phyloP scores from a whole-genome alignment of 169 alveolate genomes.

The Toxoplasma gondii region DNA sequence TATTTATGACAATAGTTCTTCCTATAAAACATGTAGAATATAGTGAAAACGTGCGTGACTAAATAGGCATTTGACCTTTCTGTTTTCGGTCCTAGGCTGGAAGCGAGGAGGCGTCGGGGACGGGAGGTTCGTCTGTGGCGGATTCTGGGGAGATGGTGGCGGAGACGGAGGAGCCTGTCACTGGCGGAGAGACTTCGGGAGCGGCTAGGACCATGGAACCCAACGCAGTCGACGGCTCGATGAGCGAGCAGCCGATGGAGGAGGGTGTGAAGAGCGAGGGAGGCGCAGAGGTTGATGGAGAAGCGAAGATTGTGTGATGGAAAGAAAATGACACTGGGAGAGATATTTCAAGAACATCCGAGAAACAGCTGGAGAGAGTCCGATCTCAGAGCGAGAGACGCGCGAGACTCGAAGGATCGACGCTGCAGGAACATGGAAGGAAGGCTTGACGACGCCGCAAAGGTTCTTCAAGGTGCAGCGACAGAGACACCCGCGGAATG shows the following conservation, averaged over 20 bases:
- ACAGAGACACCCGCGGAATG: no score
- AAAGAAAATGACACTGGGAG: no score
- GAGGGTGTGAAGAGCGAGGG: not conserved
- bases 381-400: no score
- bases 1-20: no score
- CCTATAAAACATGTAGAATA: no score
- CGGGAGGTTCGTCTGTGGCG: not conserved
- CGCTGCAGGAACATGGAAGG: no score
- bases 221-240: not conserved
- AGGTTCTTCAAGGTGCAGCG: no score
- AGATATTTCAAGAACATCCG: no score
- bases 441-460: not conserved
- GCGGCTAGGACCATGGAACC: not conserved
- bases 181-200: not conserved
- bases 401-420: no score
- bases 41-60: no score
- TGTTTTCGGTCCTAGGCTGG: not conserved
- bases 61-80: no score
- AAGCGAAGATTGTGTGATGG: not conserved
- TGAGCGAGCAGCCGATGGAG: not conserved
- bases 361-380: no score
- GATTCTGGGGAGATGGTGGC: not conserved
- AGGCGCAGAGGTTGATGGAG: not conserved
- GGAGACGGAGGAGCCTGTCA: not conserved
- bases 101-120: not conserved